A percentile compares a stretch with the other conserved stretches of the same genome.
Conservation (phyloP, 139 green algal species). For the Chlamydomonas schloesseri region DNA sequence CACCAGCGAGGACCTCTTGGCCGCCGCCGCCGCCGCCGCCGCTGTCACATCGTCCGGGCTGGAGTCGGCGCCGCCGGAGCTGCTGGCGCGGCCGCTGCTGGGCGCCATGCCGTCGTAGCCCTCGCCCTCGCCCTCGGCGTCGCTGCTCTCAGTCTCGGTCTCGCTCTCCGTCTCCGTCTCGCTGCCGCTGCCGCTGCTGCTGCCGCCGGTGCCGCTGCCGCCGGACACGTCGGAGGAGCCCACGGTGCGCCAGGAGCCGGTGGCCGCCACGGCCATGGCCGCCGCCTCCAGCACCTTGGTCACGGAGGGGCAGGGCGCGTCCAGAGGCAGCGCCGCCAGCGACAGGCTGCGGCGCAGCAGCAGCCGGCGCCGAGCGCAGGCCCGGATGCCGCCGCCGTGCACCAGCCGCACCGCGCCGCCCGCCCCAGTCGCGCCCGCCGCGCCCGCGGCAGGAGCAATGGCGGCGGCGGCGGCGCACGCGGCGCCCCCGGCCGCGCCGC, state of each 20-base stretch:
- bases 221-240: too few relatives aligned
- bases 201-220: slow-evolving; percentile 16
- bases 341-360: slow-evolving; percentile 3
- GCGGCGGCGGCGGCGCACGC: too few relatives aligned
- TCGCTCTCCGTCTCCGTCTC: neutral
- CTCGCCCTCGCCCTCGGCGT: neutral
- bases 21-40: too few relatives aligned
- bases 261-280: too few relatives aligned
- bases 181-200: neutral
- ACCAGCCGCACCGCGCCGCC: too few relatives aligned
- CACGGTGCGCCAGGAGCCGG: too few relatives aligned
- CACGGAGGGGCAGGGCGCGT: slow-evolving; percentile 22
- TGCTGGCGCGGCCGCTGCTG: too few relatives aligned
- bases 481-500: too few relatives aligned
- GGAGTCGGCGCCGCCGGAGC: too few relatives aligned
- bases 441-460: too few relatives aligned
- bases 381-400: neutral
- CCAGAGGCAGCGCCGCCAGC: neutral
- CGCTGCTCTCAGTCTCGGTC: neutral
- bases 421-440: too few relatives aligned
- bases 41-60: neutral
- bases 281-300: too few relatives aligned
- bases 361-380: neutral
- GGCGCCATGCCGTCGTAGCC: neutral
- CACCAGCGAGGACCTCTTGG: neutral